These are phyloP conservation scores for Penicillium paxilli DNA, from an alignment of 495 filamentous ascomycete species.

Conservation along the genomic window DNA sequence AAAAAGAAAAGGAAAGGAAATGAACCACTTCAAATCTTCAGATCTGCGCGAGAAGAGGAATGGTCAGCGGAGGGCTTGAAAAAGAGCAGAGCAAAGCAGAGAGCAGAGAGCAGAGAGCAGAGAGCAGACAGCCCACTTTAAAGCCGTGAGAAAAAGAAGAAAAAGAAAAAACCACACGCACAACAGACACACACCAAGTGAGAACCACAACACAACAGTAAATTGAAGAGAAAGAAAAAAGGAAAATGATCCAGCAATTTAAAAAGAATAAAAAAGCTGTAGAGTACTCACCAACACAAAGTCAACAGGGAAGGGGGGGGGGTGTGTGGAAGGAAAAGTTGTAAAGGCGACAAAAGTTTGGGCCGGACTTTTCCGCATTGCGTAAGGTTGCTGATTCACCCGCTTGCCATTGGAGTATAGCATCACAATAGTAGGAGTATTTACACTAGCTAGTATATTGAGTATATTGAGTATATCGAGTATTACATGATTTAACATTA, in stretches of 20 bases:
- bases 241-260: not conserved
- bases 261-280: not conserved
- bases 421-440: not conserved
- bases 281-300: not conserved
- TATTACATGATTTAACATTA: not conserved
- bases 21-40: no score
- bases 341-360: slow-evolving; percentile 35
- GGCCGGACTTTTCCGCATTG: slow-evolving; percentile 48
- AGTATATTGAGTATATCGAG: not conserved
- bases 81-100: not conserved
- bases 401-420: slow-evolving; percentile 16
- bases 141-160: slow-evolving; percentile 16
- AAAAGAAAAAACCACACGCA: no score
- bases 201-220: no score
- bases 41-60: no score
- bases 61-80: not conserved
- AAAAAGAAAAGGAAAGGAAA: no score
- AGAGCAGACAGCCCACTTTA: slow-evolving; percentile 32
- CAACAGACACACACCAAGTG: slow-evolving; percentile 6
- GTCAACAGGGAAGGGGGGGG: slow-evolving; percentile 12
- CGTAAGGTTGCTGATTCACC: slow-evolving; percentile 33
- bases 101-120: slow-evolving; percentile 23
- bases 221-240: no score
- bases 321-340: slow-evolving; percentile 11
- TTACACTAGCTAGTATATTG: not conserved